phyloP scores from a whole-genome alignment of 768 basidiomycete genomes.

The Hypholoma fasciculare region DNA sequence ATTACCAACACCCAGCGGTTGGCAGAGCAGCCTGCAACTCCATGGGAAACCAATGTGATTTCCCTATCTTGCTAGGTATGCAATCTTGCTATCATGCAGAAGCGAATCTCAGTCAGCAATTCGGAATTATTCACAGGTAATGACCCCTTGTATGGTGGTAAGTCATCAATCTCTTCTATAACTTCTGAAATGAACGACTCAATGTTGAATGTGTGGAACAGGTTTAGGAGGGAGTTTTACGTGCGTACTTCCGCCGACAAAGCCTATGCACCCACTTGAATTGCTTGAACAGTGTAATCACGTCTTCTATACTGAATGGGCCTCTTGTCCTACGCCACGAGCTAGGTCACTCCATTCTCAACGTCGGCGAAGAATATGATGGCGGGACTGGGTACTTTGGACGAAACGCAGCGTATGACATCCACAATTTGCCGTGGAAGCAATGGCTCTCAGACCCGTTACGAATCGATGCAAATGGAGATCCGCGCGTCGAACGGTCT shows the following conservation, averaged over 20 bases:
- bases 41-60: conserved; percentile 66
- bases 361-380: conserved; percentile 84
- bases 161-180: conserved; percentile 12
- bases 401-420: conserved; percentile 55
- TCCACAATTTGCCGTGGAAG: conserved; percentile 56
- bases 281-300: conserved; percentile 57
- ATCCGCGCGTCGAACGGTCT: conserved; percentile 58
- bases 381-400: conserved; percentile 77
- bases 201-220: conserved; percentile 21
- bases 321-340: conserved; percentile 78
- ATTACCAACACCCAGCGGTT: conserved; percentile 65
- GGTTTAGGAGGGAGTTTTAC: conserved; percentile 79
- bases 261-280: not conserved
- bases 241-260: conserved; percentile 39
- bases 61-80: conserved; percentile 72
- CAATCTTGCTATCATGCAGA: not conserved
- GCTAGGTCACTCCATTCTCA: conserved; percentile 77
- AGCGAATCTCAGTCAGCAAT: not conserved
- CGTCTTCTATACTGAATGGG: conserved; percentile 72
- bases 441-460: conserved; percentile 61
- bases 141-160: conserved; percentile 79
- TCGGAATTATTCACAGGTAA: conserved; percentile 46
- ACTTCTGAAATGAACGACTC: not conserved
- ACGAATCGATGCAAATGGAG: conserved; percentile 8
- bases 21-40: conserved; percentile 70